Evolutionary conservation across 1,139 yeast species (phyloP).

Genomic region (Yamadazyma sp.): DNA sequence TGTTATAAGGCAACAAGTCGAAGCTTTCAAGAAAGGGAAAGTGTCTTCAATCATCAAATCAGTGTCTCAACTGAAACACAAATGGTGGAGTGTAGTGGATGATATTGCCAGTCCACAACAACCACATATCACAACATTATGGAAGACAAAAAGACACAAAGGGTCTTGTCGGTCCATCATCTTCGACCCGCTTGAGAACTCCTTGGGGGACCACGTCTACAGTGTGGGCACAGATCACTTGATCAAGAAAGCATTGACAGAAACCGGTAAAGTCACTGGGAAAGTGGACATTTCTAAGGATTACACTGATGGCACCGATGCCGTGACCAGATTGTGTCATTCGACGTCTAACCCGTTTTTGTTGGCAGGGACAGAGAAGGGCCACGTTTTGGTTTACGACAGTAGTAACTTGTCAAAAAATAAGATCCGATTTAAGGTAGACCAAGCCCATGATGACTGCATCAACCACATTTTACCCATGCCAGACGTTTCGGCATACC

Average conservation of each 20-base stretch:
- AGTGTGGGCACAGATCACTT: constrained; percentile 81
- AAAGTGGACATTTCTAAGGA: constrained; percentile 40
- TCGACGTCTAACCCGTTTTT: constrained; percentile 65
- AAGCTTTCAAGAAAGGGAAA: constrained; percentile 30
- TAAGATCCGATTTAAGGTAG: constrained; percentile 41
- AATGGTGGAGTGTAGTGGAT: constrained; percentile 51
- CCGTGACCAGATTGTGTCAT: constrained; percentile 61
- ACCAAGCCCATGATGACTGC: constrained; percentile 68
- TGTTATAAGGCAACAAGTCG: constrained; percentile 20
- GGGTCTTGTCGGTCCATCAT: constrained; percentile 79
- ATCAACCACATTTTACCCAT: constrained; percentile 71
- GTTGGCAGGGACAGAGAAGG: constrained; percentile 78
- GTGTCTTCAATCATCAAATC: constrained; percentile 28
- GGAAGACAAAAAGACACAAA: constrained; percentile 91
- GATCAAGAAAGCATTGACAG: constrained; percentile 70
- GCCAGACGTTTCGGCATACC: constrained; percentile 74
- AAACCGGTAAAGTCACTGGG: constrained; percentile 72
- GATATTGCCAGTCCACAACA: constrained; percentile 33
- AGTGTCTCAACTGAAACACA: constrained; percentile 39
- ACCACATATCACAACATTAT: constrained; percentile 41
- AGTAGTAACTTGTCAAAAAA: constrained; percentile 44
- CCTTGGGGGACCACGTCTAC: constrained; percentile 55
- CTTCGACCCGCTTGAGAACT: constrained; percentile 53
- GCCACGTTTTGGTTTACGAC: constrained; percentile 64
- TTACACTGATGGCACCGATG: constrained; percentile 30